Evolutionary conservation across 176 grass and related monocot genomes (phyloP).

Genomic region (Zea luxurians): DNA sequence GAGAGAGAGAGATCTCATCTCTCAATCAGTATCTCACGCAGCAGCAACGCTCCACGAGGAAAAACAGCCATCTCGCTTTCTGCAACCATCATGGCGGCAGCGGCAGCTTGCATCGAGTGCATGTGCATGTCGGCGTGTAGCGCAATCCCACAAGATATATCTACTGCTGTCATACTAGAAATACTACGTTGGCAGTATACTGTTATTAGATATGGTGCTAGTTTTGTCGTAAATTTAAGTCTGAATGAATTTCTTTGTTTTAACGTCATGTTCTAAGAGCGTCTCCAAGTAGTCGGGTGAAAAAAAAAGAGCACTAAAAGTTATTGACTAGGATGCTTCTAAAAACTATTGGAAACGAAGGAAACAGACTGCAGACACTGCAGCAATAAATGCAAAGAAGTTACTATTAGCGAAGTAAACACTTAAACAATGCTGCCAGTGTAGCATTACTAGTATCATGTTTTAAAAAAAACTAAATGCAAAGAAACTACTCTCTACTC

Average conservation of each 20-base stretch:
- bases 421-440: too few relatives aligned
- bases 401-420: too few relatives aligned
- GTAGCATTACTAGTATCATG: too few relatives aligned
- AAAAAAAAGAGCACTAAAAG: background rate
- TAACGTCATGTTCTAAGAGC: background rate
- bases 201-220: background rate
- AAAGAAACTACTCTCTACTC: background rate
- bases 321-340: background rate
- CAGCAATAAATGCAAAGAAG: too few relatives aligned
- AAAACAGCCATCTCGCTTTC: conserved; percentile 33
- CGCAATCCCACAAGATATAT: background rate
- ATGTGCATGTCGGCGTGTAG: background rate
- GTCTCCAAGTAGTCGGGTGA: background rate
- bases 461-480: too few relatives aligned
- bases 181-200: too few relatives aligned
- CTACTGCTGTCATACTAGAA: background rate
- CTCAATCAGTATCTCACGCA: background rate
- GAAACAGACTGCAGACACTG: background rate
- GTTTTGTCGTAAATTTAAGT: background rate
- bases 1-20: background rate
- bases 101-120: background rate
- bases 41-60: background rate
- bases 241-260: background rate
- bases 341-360: background rate
- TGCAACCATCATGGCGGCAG: background rate